These are phyloP conservation scores for Xylaria sp. DNA, from an alignment of 2,329 filamentous ascomycete genomes.

Conservation along the genomic window DNA sequence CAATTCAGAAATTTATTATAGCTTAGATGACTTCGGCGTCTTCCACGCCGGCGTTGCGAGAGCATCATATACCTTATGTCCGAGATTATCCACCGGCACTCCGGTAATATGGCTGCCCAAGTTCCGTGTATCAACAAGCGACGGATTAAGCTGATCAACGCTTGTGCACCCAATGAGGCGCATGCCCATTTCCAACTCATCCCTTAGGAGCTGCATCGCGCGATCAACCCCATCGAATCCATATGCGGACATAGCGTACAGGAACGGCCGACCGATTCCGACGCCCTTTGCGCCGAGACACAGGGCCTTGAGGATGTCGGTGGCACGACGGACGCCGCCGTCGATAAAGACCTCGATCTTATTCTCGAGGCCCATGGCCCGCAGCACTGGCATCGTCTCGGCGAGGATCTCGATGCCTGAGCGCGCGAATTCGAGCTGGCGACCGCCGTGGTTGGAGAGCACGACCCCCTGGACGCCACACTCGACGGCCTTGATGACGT, in stretches of 20 bases:
- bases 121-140: constrained; percentile 80
- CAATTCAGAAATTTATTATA: constrained; percentile 50
- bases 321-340: constrained; percentile 87
- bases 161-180: constrained; percentile 83
- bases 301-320: constrained; percentile 94
- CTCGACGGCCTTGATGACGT: constrained; percentile 88
- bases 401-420: constrained; percentile 90
- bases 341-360: constrained; percentile 91
- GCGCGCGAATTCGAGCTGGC: constrained; percentile 91
- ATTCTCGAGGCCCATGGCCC: constrained; percentile 76
- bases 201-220: constrained; percentile 91
- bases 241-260: constrained; percentile 96
- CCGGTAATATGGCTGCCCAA: constrained; percentile 64
- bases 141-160: constrained; percentile 81
- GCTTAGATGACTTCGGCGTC: constrained; percentile 58
- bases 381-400: constrained; percentile 90
- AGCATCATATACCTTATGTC: constrained; percentile 63
- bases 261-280: constrained; percentile 91
- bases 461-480: constrained; percentile 88
- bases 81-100: constrained; percentile 61
- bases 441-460: constrained; percentile 93
- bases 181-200: constrained; percentile 99
- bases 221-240: constrained; percentile 87
- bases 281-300: constrained; percentile 93
- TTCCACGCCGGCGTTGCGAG: constrained; percentile 63